Evolutionary conservation across 208 protist genomes (phyloP), one percentile per base, ranked within the genome.

Genomic region (Leishmania guyanensis): DNA sequence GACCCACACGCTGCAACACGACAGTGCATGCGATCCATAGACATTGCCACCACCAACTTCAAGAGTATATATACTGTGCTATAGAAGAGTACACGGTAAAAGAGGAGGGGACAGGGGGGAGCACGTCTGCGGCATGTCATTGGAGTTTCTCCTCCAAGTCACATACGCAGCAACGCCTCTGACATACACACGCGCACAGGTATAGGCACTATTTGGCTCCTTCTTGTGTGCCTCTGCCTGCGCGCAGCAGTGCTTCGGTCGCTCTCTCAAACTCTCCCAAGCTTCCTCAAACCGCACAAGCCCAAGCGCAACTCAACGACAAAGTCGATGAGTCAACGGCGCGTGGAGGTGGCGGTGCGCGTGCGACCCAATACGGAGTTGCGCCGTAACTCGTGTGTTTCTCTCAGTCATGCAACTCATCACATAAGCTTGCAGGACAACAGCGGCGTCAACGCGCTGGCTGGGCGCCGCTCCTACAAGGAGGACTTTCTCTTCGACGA

Each of bases 261-360:
- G 68, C 68, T 72, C 16, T 46, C 33, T 8, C 39, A 20, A 16
- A 36, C 60, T 14, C n/a, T 9, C n/a, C 22, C n/a, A n/a, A 9
- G 33, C n/a, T 33, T 36, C 22, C 17, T 8, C 5, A 16, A 73
- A 33, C 12, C 22, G 20, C 20, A 51, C 46, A 5, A 73, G 53
- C 2, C 69, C 5, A 76, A 43, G 6, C 17, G 53, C 4, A 20
- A n/a, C 48, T 22, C 17, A 12, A 46, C 6, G 2, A 60, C 29
- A 5, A 26, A 6, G 33, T 5, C 22, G 4, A 81, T 82, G 66
- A 88, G 88, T 77, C 76, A 84, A 56, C 92, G 92, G 0, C 82
- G 92, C 20, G 91, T 95, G 3, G 88, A 93, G 69, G 91, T 97
- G 53, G 92, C 84, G 9, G 88, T 95, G 65, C 92, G 94, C 29